Percentiles rank a stretch among this genome's conserved stretches.
Conservation (phyloP, 148 eudicot species). For the Arbutus unedo region DNA sequence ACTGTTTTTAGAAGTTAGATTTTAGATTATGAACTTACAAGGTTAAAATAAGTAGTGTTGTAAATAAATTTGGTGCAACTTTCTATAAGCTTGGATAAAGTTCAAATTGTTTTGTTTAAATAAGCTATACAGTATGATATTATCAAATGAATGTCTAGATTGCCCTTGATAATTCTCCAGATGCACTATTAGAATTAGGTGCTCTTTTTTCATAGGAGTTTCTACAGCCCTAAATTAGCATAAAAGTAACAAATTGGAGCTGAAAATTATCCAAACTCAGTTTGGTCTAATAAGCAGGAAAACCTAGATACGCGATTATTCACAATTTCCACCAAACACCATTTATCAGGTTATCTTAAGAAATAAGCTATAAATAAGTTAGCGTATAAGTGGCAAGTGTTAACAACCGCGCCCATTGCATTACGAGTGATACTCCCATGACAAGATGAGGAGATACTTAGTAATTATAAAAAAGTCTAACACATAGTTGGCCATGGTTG, state of each 20-base stretch:
- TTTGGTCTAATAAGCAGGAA: not conserved
- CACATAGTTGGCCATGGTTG: not conserved
- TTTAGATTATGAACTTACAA: not conserved
- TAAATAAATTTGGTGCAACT: not conserved
- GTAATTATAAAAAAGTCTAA: not conserved
- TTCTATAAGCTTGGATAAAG: not conserved
- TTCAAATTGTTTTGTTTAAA: not conserved
- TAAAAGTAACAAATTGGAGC: not conserved
- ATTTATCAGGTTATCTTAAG: not conserved
- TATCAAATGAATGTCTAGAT: not conserved
- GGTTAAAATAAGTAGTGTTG: not conserved
- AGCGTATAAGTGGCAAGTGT: not conserved
- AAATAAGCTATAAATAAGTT: not conserved
- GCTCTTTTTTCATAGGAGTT: not conserved
- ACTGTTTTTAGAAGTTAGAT: not conserved
- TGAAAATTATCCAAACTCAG: not conserved
- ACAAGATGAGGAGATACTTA: not conserved
- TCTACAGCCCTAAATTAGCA: not conserved
- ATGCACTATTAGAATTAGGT: not conserved
- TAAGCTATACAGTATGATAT: not conserved
- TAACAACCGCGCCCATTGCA: not conserved
- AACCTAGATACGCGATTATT: not conserved
- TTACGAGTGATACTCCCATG: not conserved
- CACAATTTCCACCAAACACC: not conserved
- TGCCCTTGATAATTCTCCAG: not conserved